Evolutionary conservation across 192 early-diverging fungal species (phyloP).

Genomic region (Coemansia sp.): DNA sequence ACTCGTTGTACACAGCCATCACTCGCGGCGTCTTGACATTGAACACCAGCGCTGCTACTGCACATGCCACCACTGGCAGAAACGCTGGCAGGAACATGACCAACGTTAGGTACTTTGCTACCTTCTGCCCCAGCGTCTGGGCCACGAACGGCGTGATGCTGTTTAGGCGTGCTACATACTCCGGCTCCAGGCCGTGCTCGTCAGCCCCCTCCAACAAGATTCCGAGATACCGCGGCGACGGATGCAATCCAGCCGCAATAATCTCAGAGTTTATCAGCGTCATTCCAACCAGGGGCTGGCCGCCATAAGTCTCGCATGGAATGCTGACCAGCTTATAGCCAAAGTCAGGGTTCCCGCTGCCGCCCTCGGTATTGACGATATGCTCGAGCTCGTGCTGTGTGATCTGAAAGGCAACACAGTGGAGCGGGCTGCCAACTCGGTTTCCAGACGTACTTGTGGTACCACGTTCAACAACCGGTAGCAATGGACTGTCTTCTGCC

Average conservation of each 20-base stretch:
- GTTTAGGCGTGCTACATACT: conserved; percentile 37
- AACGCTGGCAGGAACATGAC: conserved; percentile 20
- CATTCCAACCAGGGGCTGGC: conserved; percentile 16
- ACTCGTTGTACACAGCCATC: conserved; percentile 23
- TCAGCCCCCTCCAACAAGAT: conserved; percentile 43
- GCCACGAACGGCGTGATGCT: conserved; percentile 27
- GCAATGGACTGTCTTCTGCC: neutral
- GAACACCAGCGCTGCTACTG: conserved; percentile 19
- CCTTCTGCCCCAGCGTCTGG: conserved; percentile 25
- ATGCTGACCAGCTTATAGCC: conserved; percentile 41
- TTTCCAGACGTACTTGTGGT: neutral
- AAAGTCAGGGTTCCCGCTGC: conserved; percentile 46
- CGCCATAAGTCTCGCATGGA: conserved; percentile 32
- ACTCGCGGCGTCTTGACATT: conserved; percentile 27
- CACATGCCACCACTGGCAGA: conserved; percentile 16
- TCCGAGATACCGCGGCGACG: conserved; percentile 41
- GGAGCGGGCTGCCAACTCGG: conserved; percentile 24
- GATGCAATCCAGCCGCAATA: conserved; percentile 14
- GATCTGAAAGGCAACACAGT: conserved; percentile 46
- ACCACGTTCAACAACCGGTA: neutral
- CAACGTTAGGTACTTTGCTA: conserved; percentile 25
- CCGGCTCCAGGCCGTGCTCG: conserved; percentile 31
- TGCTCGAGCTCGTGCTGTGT: conserved; percentile 40
- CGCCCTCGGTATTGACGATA: conserved; percentile 51
- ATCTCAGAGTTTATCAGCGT: conserved; percentile 27